A percentile compares a stretch with the other conserved stretches of the same genome.
phyloP scores from a whole-genome alignment of 805 yeast genomes.

The Helenozyma rhizophorensis region DNA sequence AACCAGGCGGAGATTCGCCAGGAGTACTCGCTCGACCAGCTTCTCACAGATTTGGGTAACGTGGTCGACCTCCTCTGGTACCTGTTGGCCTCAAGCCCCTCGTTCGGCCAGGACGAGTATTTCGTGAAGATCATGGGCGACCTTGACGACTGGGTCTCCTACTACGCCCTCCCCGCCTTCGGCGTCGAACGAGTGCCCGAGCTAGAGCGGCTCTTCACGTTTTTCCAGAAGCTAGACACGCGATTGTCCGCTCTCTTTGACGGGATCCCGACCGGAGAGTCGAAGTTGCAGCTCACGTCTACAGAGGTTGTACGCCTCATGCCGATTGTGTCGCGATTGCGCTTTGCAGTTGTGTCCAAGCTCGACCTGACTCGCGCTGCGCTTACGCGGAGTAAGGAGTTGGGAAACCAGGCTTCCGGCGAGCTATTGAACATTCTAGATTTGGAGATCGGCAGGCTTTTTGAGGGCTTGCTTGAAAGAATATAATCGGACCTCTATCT shows the following conservation, averaged over 20 bases:
- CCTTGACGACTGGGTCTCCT: conserved; percentile 52
- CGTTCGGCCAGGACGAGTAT: conserved; percentile 62
- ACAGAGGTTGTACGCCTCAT: conserved; percentile 52
- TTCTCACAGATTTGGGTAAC: conserved; percentile 43
- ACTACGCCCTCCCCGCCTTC: conserved; percentile 20
- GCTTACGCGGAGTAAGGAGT: not conserved
- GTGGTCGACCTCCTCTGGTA: conserved; percentile 60
- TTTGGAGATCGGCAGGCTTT: conserved; percentile 32
- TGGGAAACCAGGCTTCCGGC: conserved; percentile 1
- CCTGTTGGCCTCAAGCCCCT: conserved; percentile 35
- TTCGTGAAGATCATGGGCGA: conserved; percentile 63
- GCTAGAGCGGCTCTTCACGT: conserved; percentile 18
- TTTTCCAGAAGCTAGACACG: conserved; percentile 36
- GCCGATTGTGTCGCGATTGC: conserved; percentile 50
- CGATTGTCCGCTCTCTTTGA: conserved; percentile 23
- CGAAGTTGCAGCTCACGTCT: conserved; percentile 25
- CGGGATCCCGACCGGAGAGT: conserved; percentile 10
- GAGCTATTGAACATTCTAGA: conserved; percentile 22
- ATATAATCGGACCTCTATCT: conserved; percentile 12
- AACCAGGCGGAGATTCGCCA: conserved; percentile 29
- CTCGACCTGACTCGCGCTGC: conserved; percentile 16
- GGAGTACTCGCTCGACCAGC: conserved; percentile 22
- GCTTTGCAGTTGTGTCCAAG: conserved; percentile 35
- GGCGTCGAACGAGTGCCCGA: not conserved
- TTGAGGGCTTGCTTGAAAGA: conserved; percentile 38